phyloP scores from a whole-genome alignment of 176 grass and related monocot species.

The Avena atlantica region DNA sequence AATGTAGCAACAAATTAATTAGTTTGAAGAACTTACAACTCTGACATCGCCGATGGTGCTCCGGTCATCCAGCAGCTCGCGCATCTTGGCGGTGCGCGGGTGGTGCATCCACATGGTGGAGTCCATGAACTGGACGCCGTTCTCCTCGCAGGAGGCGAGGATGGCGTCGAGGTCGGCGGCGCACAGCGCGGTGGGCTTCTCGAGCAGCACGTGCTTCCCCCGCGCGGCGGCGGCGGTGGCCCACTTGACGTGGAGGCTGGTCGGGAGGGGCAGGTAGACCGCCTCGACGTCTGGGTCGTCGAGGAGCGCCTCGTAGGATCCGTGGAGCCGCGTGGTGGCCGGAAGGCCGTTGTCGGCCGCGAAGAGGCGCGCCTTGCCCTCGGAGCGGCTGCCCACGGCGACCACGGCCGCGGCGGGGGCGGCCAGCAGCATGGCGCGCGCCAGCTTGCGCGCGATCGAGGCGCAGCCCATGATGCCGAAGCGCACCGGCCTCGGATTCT shows the following conservation, averaged over 20 bases:
- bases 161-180: slow-evolving; percentile 71
- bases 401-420: slow-evolving; percentile 46
- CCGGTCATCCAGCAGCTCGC: slow-evolving; percentile 62
- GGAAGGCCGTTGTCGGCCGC: slow-evolving; percentile 57
- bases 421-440: slow-evolving; percentile 65
- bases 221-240: slow-evolving; percentile 61
- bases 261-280: slow-evolving; percentile 79
- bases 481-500: slow-evolving; percentile 43
- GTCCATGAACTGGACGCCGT: slow-evolving; percentile 85
- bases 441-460: slow-evolving; percentile 72
- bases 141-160: slow-evolving; percentile 59
- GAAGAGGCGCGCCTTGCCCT: slow-evolving; percentile 75
- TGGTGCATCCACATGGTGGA: slow-evolving; percentile 97
- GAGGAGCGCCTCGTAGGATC: slow-evolving; percentile 78
- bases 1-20: background rate
- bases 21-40: slow-evolving; percentile 45
- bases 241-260: slow-evolving; percentile 79
- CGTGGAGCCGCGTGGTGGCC: slow-evolving; percentile 44
- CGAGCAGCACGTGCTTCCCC: slow-evolving; percentile 84
- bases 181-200: slow-evolving; percentile 85
- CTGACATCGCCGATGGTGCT: slow-evolving; percentile 62
- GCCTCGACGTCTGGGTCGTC: slow-evolving; percentile 71
- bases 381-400: slow-evolving; percentile 65
- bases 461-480: slow-evolving; percentile 89
- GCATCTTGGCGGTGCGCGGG: slow-evolving; percentile 83